A percentile compares a stretch with the other conserved stretches of the same genome.
These are phyloP conservation scores for Lichtheimia corymbifera DNA, from an alignment of 371 early-diverging fungal species.

Conservation along the genomic window DNA sequence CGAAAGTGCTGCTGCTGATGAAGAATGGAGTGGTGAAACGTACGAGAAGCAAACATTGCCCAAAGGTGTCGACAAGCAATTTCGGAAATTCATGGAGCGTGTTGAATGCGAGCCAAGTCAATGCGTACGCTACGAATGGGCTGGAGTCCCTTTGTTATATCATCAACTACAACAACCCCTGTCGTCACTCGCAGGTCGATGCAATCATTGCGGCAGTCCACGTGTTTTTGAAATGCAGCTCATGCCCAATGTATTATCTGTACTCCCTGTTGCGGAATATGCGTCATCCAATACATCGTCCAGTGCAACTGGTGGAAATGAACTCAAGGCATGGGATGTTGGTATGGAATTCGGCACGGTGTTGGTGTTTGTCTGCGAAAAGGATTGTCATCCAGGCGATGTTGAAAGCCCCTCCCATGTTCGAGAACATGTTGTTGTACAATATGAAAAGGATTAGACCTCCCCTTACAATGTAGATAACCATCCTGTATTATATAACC, in stretches of 20 bases:
- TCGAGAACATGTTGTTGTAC: constrained; percentile 68
- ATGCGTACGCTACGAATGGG: constrained; percentile 79
- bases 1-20: constrained; percentile 26
- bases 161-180: constrained; percentile 29
- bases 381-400: constrained; percentile 69
- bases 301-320: constrained; percentile 4
- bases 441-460: constrained; percentile 61
- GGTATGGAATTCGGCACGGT: constrained; percentile 96
- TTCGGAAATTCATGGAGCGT: constrained; percentile 75
- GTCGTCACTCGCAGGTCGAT: constrained; percentile 49
- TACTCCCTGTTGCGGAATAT: constrained; percentile 57
- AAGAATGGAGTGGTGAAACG: constrained; percentile 75
- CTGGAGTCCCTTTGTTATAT: constrained; percentile 73
- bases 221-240: constrained; percentile 91
- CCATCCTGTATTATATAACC: no score
- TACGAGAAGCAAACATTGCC: constrained; percentile 81
- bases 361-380: constrained; percentile 78
- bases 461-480: not conserved
- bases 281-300: constrained; percentile 28
- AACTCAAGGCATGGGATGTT: constrained; percentile 50
- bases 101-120: constrained; percentile 81
- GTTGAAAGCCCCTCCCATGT: constrained; percentile 51
- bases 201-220: constrained; percentile 70
- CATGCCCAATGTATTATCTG: constrained; percentile 84
- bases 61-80: constrained; percentile 75